Conservation (phyloP, 2,329 filamentous ascomycete genomes). For the Amylocarpus encephaloides region DNA sequence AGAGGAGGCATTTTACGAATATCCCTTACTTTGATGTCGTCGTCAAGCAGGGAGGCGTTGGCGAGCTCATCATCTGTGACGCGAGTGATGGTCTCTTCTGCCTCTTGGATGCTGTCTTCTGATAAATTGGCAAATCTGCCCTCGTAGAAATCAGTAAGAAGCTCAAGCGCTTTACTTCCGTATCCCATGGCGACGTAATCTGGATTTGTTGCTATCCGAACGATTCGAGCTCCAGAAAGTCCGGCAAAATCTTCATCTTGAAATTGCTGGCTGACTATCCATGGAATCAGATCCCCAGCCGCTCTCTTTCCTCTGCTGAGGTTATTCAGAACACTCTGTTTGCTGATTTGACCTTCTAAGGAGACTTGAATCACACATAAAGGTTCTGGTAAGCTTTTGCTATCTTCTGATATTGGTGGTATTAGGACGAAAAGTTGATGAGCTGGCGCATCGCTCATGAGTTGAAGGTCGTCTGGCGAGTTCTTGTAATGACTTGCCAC, state of each 20-base stretch:
- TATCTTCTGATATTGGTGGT: slow-evolving; percentile 72
- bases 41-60: slow-evolving; percentile 68
- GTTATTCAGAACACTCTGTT: slow-evolving; percentile 84
- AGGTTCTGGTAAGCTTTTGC: slow-evolving; percentile 78
- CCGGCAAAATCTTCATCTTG: slow-evolving; percentile 95
- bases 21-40: slow-evolving; percentile 85
- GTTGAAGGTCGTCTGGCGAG: slow-evolving; percentile 92
- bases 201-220: slow-evolving; percentile 93
- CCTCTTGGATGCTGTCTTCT: slow-evolving; percentile 54
- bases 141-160: slow-evolving; percentile 89
- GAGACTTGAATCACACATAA: slow-evolving; percentile 92
- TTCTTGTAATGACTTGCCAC: slow-evolving; percentile 99
- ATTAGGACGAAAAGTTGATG: slow-evolving; percentile 95
- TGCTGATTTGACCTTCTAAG: slow-evolving; percentile 90
- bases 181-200: slow-evolving; percentile 93
- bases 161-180: slow-evolving; percentile 78
- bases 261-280: slow-evolving; percentile 96
- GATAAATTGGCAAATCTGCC: slow-evolving; percentile 82
- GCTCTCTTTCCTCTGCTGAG: slow-evolving; percentile 84
- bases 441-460: slow-evolving; percentile 96
- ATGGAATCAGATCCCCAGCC: slow-evolving; percentile 89
- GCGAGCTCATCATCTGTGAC: slow-evolving; percentile 79
- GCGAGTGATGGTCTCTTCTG: slow-evolving; percentile 60
- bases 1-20: slow-evolving; percentile 88
- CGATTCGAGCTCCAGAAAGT: slow-evolving; percentile 83